Evolutionary conservation across 2,329 filamentous ascomycete genomes (phyloP), one percentile per base, ranked within the genome.

Genomic region (Colletotrichum echinochloae): DNA sequence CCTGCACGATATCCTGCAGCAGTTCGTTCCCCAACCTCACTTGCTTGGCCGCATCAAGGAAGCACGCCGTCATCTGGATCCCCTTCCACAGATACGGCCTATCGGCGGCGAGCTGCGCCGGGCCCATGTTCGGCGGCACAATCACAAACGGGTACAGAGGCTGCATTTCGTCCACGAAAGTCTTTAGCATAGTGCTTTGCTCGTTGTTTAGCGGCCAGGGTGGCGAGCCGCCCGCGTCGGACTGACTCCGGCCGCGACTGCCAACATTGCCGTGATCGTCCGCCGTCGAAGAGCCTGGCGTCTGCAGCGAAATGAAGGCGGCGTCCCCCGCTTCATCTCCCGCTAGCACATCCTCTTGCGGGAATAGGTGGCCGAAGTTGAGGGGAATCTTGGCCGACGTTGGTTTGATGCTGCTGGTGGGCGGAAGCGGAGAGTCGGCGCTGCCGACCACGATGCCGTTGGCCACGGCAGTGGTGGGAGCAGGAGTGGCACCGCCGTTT

Each of bases 51-150:
- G 84, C 84, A 55, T 87, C 82, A 1, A 81, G 78, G 59, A 84
- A 80, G 66, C 77, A 79, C 23, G 80, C 77, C 59, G 79, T 79
- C 76, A 87, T 81, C 82, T 87, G 86, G 71, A 84, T 75, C 5
- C 80, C 83, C 74, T 85, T 86, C 84, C 85, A 88, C 49, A 87
- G 72, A 49, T 84, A 83, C 28, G 85, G 85, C 7, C 81, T 77
- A 69, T 79, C 70, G 33, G 75, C 74, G 33, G 78, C 79, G 54
- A 87, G 76, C 71, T 82, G 76, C 2, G 75, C 74, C 1, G 83
- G 78, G 4, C 75, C 76, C 73, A 84, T 73, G 54, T 78, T 71
- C 30, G 74, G 72, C 0, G 84, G 81, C 5, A 86, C 76, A 18
- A 83, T 72, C 11, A 85, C 82, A 70, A 87, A 87, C 11, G 85